These are phyloP conservation scores for Paramecium biaurelia DNA, from an alignment of 73 alveolate genomes.

Conservation along the genomic window DNA sequence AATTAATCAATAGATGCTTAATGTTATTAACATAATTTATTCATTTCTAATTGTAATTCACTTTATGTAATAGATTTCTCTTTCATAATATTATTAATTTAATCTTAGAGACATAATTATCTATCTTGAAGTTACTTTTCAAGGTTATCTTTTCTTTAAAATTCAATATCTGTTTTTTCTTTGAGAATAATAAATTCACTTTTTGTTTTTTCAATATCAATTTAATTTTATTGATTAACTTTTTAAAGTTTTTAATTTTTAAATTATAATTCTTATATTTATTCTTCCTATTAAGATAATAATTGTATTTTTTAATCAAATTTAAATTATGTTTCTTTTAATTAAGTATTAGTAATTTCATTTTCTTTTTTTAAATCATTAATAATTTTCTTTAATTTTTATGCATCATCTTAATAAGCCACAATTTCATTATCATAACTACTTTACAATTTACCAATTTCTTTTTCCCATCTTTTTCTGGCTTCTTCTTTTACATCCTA, in stretches of 20 bases:
- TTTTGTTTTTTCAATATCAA: conserved; percentile 40
- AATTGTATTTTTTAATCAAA: not conserved
- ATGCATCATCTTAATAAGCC: not conserved
- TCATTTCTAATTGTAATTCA: conserved; percentile 11
- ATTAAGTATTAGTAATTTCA: not conserved
- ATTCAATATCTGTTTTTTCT: conserved; percentile 24
- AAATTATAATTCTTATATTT: conserved; percentile 3
- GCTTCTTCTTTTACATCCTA: conserved; percentile 13
- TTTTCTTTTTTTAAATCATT: not conserved
- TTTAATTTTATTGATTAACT: not conserved
- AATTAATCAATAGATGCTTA: not conserved
- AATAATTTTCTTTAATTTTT: not conserved
- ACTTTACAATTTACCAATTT: not conserved
- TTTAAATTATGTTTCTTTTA: not conserved
- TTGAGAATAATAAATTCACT: conserved; percentile 8
- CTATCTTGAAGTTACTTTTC: conserved; percentile 5
- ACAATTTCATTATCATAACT: conserved; percentile 7
- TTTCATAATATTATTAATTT: conserved; percentile 45
- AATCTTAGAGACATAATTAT: conserved; percentile 2
- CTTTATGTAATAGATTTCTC: conserved; percentile 11
- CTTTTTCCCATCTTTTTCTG: conserved; percentile 15
- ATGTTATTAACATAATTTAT: conserved; percentile 32
- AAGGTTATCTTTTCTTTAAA: not conserved
- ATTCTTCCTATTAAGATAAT: not conserved
- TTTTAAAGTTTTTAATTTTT: not conserved